Percentiles rank a stretch among this genome's conserved stretches.
These are phyloP conservation scores for Pythium dissotocum DNA, from an alignment of 352 stramenopile genomes.

Conservation along the genomic window DNA sequence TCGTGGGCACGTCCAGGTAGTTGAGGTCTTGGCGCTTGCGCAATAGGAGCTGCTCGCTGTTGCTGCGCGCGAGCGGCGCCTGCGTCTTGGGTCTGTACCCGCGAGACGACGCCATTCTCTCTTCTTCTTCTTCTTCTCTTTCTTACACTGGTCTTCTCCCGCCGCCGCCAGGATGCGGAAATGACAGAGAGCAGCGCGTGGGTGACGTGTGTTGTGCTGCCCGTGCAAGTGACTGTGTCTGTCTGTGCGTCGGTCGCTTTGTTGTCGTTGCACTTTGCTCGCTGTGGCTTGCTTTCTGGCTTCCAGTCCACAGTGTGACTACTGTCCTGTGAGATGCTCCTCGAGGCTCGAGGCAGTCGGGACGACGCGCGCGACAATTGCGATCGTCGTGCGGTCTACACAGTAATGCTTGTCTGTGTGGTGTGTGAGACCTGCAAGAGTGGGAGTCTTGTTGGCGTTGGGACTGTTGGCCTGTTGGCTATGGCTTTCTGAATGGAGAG, in stretches of 20 bases:
- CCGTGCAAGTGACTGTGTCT: neutral
- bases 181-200: neutral
- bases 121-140: neutral
- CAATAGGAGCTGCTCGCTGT: constrained; percentile 26
- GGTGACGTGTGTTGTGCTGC: too few relatives aligned
- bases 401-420: too few relatives aligned
- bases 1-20: constrained; percentile 20
- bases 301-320: neutral
- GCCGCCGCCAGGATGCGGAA: neutral
- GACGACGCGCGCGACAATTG: constrained; percentile 1
- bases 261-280: too few relatives aligned
- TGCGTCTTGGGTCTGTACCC: neutral
- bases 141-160: neutral
- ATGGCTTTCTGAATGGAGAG: neutral
- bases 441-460: neutral
- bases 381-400: neutral
- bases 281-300: too few relatives aligned
- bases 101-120: constrained; percentile 7
- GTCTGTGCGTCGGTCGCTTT: too few relatives aligned
- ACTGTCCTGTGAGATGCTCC: too few relatives aligned
- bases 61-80: constrained; percentile 21
- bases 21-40: constrained; percentile 24
- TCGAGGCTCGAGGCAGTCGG: neutral
- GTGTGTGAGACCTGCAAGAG: neutral
- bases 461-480: neutral